Evolutionary conservation across 225 moss, liverwort and hornwort genomes (phyloP).

Genomic region (Marchantia polymorpha): DNA sequence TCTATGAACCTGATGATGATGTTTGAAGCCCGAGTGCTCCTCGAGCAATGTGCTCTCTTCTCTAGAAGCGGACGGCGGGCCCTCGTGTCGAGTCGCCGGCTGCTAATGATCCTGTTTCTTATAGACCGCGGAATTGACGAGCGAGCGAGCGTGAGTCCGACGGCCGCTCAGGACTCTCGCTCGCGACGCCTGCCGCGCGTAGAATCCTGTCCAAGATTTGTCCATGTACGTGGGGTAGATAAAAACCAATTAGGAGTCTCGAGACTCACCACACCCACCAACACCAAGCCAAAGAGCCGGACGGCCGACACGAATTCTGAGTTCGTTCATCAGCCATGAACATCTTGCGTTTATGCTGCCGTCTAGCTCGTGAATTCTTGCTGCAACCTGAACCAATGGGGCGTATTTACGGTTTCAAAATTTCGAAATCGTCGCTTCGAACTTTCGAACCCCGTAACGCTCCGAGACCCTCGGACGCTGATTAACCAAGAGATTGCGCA

Average conservation of each 20-base stretch:
- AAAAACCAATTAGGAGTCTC: background rate
- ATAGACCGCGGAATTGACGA: constrained; percentile 2
- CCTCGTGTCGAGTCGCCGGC: background rate
- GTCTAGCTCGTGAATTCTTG: background rate
- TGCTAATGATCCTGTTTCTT: background rate
- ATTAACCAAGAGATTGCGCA: background rate
- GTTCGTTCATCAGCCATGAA: background rate
- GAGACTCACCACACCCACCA: background rate
- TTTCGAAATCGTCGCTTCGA: background rate
- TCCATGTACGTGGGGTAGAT: background rate
- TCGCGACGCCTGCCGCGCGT: background rate
- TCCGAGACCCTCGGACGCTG: background rate
- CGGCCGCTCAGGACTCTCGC: background rate
- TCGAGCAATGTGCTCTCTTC: background rate
- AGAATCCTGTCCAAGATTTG: background rate
- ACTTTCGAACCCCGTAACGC: background rate
- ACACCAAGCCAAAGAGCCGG: background rate
- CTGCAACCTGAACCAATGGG: background rate
- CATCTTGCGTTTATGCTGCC: background rate
- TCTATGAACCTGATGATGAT: background rate
- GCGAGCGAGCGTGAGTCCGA: background rate
- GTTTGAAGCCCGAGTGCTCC: background rate
- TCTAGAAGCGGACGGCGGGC: background rate
- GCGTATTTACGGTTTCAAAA: background rate
- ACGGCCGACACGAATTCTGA: background rate